phyloP scores from a whole-genome alignment of 2,329 filamentous ascomycete species.

The Penicillium italicum region DNA sequence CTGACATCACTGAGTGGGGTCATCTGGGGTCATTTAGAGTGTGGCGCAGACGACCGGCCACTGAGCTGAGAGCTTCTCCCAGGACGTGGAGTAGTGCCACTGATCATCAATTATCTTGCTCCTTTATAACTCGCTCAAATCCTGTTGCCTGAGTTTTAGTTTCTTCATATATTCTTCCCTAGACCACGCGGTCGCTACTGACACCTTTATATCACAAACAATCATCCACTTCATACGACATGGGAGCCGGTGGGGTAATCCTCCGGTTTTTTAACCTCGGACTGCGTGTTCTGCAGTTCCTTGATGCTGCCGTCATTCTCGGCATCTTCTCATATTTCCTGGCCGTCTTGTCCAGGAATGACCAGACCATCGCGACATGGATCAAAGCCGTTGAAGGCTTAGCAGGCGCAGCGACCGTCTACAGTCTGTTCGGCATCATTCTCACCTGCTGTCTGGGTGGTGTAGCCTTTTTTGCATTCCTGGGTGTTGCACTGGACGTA shows the following conservation, averaged over 20 bases:
- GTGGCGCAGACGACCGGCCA: conserved; percentile 7
- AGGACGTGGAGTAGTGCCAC: background rate
- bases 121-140: conserved; percentile 8
- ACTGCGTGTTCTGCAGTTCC: conserved; percentile 70
- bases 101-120: conserved; percentile 7
- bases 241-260: conserved; percentile 59
- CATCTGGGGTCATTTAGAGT: background rate
- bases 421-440: conserved; percentile 67
- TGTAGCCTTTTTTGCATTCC: conserved; percentile 64
- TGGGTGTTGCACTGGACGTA: conserved; percentile 73
- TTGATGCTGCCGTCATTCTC: conserved; percentile 68
- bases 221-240: conserved; percentile 35
- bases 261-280: conserved; percentile 68
- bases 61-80: background rate
- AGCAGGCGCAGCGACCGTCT: conserved; percentile 69
- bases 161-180: background rate
- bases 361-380: conserved; percentile 60
- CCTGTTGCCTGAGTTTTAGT: conserved; percentile 11
- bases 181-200: background rate
- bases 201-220: background rate
- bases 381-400: conserved; percentile 74
- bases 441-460: conserved; percentile 78
- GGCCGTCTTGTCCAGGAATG: conserved; percentile 63
- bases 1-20: conserved; percentile 5
- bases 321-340: conserved; percentile 84